Percentiles rank a stretch among this genome's conserved stretches.
Evolutionary conservation across 164 flowering plant genomes (phyloP).

Genomic region (Santalum album): DNA sequence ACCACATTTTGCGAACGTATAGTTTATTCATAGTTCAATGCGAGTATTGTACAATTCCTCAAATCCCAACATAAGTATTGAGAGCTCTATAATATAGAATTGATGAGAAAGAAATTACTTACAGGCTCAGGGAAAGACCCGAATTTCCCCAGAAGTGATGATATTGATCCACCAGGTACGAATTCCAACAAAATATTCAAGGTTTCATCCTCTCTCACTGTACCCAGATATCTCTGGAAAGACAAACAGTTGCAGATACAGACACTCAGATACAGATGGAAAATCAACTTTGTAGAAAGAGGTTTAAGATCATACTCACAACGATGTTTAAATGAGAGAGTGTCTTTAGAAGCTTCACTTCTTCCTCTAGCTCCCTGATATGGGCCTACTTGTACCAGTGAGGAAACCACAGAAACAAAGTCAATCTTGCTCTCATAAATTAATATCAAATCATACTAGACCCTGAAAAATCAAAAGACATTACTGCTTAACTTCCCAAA

Average conservation of each 20-base stretch:
- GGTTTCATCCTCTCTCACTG: constrained; percentile 79
- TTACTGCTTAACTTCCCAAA: too few relatives aligned
- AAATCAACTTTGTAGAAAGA: neutral
- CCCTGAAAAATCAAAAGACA: too few relatives aligned
- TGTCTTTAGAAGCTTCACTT: constrained; percentile 86
- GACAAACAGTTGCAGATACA: neutral
- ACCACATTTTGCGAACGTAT: too few relatives aligned
- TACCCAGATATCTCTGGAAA: constrained; percentile 86
- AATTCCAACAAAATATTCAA: constrained; percentile 87
- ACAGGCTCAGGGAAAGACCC: constrained; percentile 96
- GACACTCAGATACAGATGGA: constrained; percentile 4
- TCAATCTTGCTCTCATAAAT: too few relatives aligned
- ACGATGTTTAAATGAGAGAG: constrained; percentile 92
- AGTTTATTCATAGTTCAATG: too few relatives aligned
- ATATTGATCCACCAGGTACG: constrained; percentile 98
- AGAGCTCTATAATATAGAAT: too few relatives aligned
- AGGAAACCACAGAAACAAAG: neutral
- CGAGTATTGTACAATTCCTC: too few relatives aligned
- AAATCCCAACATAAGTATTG: neutral
- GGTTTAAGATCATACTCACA: constrained; percentile 35
- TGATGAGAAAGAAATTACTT: constrained; percentile 20
- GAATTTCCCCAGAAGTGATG: constrained; percentile 90
- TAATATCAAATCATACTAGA: too few relatives aligned
- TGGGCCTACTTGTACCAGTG: constrained; percentile 43
- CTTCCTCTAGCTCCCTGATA: constrained; percentile 86